These are phyloP conservation scores for Metarhizium anisopliae DNA, from an alignment of 2,329 filamentous ascomycete genomes.

Conservation along the genomic window DNA sequence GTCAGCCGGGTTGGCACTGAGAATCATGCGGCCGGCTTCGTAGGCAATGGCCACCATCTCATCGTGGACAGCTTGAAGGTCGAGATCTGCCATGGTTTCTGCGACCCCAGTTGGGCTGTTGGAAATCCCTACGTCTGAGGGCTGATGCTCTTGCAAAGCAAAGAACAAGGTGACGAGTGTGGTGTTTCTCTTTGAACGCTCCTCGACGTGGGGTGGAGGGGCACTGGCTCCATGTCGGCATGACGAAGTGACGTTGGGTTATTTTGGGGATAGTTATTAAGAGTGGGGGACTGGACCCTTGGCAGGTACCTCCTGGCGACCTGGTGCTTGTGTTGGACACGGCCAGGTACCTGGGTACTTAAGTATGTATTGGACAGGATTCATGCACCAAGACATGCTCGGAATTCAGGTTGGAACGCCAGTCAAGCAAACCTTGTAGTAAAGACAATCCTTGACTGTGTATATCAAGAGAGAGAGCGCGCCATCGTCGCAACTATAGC, in stretches of 20 bases:
- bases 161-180: not conserved
- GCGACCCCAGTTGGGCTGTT: not conserved
- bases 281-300: too few relatives aligned
- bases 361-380: too few relatives aligned
- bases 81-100: constrained; percentile 38
- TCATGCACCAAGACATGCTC: not conserved
- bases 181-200: not conserved
- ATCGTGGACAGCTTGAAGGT: constrained; percentile 54
- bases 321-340: too few relatives aligned
- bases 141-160: not conserved
- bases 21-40: constrained; percentile 56
- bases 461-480: not conserved
- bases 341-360: too few relatives aligned
- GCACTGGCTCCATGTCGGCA: not conserved
- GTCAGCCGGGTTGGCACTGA: constrained; percentile 49
- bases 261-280: too few relatives aligned
- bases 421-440: too few relatives aligned
- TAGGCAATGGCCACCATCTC: constrained; percentile 50
- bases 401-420: not conserved
- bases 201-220: not conserved
- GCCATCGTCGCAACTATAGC: not conserved
- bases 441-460: not conserved
- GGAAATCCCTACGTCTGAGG: not conserved
- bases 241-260: not conserved
- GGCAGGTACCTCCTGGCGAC: too few relatives aligned